These are phyloP conservation scores for Ogataea pilisensis DNA, from an alignment of 805 yeast species.

Conservation along the genomic window DNA sequence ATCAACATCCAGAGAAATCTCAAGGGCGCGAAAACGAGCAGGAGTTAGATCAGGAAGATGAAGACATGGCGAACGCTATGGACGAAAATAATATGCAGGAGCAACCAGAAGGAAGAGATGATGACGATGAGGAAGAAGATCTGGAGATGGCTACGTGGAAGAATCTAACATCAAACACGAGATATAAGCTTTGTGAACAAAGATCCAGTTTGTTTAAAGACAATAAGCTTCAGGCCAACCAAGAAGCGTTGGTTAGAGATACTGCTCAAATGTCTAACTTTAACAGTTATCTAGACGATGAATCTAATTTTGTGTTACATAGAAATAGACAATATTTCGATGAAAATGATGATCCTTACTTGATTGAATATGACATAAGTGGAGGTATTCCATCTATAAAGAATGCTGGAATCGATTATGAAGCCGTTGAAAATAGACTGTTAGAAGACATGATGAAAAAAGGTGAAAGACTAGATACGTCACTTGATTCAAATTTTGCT, in stretches of 20 bases:
- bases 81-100: conserved; percentile 26
- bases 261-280: conserved; percentile 65
- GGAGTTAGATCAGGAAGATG: conserved; percentile 36
- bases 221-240: conserved; percentile 55
- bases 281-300: conserved; percentile 41
- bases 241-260: conserved; percentile 65
- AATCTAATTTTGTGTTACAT: conserved; percentile 30
- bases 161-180: conserved; percentile 68
- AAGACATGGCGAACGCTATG: conserved; percentile 40
- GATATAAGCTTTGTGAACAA: conserved; percentile 69
- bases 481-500: conserved; percentile 37
- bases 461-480: conserved; percentile 31
- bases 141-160: conserved; percentile 83
- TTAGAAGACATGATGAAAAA: conserved; percentile 34
- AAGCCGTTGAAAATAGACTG: conserved; percentile 40
- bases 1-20: background rate
- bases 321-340: conserved; percentile 34
- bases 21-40: conserved; percentile 3
- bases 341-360: conserved; percentile 58
- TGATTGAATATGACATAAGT: conserved; percentile 78
- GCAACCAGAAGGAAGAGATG: conserved; percentile 16
- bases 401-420: conserved; percentile 47
- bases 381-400: conserved; percentile 72
- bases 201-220: conserved; percentile 66
- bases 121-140: conserved; percentile 59